These are phyloP conservation scores for Prosopis cineraria DNA, from an alignment of 306 rosid species.

Conservation along the genomic window DNA sequence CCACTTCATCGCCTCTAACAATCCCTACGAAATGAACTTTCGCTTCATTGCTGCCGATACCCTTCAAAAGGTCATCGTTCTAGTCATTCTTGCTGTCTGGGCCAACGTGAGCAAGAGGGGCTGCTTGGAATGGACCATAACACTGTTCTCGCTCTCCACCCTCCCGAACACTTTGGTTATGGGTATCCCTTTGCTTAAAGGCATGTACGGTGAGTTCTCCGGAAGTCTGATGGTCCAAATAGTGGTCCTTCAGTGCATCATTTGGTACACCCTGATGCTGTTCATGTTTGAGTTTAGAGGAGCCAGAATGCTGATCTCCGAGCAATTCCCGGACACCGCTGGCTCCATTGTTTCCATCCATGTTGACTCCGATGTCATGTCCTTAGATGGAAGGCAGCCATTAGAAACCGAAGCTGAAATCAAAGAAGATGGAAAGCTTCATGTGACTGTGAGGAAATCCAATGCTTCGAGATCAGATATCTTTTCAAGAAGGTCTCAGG, in stretches of 20 bases:
- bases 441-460: slow-evolving; percentile 74
- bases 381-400: slow-evolving; percentile 69
- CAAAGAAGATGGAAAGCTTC: slow-evolving; percentile 83
- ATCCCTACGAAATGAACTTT: slow-evolving; percentile 81
- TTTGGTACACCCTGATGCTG: slow-evolving; percentile 86
- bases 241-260: slow-evolving; percentile 89
- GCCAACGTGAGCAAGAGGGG: slow-evolving; percentile 58
- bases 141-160: slow-evolving; percentile 80
- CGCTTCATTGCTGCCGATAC: slow-evolving; percentile 84
- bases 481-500: slow-evolving; percentile 76
- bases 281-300: slow-evolving; percentile 84
- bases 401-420: slow-evolving; percentile 75
- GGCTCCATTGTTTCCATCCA: slow-evolving; percentile 86
- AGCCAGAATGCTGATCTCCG: slow-evolving; percentile 69
- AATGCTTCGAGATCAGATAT: slow-evolving; percentile 83
- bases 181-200: slow-evolving; percentile 87
- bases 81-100: slow-evolving; percentile 61
- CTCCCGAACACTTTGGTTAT: slow-evolving; percentile 87
- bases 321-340: slow-evolving; percentile 88
- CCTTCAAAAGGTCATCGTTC: slow-evolving; percentile 76
- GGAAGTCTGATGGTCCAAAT: slow-evolving; percentile 89
- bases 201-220: slow-evolving; percentile 83
- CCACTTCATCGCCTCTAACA: slow-evolving; percentile 81
- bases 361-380: slow-evolving; percentile 86
- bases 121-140: slow-evolving; percentile 82